Conservation (phyloP, 805 yeast species). For the Candida pseudofarinosa region DNA sequence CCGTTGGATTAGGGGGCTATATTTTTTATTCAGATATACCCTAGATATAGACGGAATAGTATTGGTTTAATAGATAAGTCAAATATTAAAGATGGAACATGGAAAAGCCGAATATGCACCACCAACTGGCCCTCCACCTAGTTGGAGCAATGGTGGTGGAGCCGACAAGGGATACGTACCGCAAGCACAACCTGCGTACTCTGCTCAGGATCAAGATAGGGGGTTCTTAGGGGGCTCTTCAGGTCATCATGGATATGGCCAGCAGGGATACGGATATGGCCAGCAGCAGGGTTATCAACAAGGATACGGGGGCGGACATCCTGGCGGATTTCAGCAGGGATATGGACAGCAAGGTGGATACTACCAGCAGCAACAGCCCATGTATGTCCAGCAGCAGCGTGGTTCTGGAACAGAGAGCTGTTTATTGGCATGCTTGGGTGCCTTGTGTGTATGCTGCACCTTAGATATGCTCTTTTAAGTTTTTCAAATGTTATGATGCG, state of each 20-base stretch:
- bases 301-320: slow-evolving; percentile 11
- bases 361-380: slow-evolving; percentile 41
- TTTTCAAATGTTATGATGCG: not conserved
- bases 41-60: no score
- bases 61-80: no score
- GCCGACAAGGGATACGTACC: slow-evolving; percentile 17
- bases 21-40: no score
- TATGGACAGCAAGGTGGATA: slow-evolving; percentile 30
- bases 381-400: slow-evolving; percentile 41
- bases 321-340: not conserved
- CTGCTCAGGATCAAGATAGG: slow-evolving; percentile 16
- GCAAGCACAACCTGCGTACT: slow-evolving; percentile 18
- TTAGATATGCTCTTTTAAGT: slow-evolving; percentile 22
- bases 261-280: slow-evolving; percentile 12
- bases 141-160: slow-evolving; percentile 13
- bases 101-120: slow-evolving; percentile 11
- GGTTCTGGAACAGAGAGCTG: slow-evolving; percentile 21
- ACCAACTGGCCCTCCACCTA: slow-evolving; percentile 30
- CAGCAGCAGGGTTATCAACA: slow-evolving; percentile 20
- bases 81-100: not conserved
- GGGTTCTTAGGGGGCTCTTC: slow-evolving; percentile 16
- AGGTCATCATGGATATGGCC: slow-evolving; percentile 6
- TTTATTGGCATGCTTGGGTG: slow-evolving; percentile 41
- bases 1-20: no score
- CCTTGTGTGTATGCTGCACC: slow-evolving; percentile 39